Evolutionary conservation across 345 rosid genomes (phyloP), one percentile per base, ranked within the genome.

Genomic region (rapeseed (Brassica napus)): DNA sequence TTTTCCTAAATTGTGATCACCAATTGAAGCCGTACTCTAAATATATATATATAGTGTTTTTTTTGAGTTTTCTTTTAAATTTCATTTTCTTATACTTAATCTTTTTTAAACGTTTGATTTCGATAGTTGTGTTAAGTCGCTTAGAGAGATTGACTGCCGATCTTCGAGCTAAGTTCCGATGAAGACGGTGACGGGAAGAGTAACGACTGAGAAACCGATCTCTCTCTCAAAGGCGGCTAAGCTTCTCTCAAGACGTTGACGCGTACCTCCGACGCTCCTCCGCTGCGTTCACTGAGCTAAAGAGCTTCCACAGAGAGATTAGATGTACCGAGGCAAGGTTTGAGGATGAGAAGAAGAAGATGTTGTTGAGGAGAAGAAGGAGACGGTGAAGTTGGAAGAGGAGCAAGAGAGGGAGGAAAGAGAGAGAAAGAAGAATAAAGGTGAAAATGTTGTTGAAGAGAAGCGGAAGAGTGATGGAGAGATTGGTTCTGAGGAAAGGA

Each of bases 231-330:
- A 62, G 71, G 91, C 89, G 2, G 75, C 87, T n/a, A 68, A 71
- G 8, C 79, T 86, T 52, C 86, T 79, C 92, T 21, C 89, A 80
- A 65, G 92, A 86, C 63, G 84, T 88, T 37, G 34, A 70, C 10
- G 86, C 88, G 0, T 86, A 86, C 72, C 87, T 88, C 4, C 82
- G 84, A 65, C 87, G 86, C 68, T 75, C 87, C 76, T 68, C 84
- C 54, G 69, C 37, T 16, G 84, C 89, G 1, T 82, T 86, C 66
- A 77, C 26, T 11, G 88, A 88, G 70, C 42, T 88, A 52, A 77
- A 60, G 59, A 79, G 73, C 47, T n/a, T 82, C 11, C 88, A 86
- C 73, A 78, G 68, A 42, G 84, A 85, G 7, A 54, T 78, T 44
- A 75, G 79, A 23, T 70, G 39, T 35, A 69, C 47, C 68, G 47